Percentiles rank a stretch among this genome's conserved stretches.
These are phyloP conservation scores for Fusarium sp. DNA, from an alignment of 2,329 filamentous ascomycete genomes.

Conservation along the genomic window DNA sequence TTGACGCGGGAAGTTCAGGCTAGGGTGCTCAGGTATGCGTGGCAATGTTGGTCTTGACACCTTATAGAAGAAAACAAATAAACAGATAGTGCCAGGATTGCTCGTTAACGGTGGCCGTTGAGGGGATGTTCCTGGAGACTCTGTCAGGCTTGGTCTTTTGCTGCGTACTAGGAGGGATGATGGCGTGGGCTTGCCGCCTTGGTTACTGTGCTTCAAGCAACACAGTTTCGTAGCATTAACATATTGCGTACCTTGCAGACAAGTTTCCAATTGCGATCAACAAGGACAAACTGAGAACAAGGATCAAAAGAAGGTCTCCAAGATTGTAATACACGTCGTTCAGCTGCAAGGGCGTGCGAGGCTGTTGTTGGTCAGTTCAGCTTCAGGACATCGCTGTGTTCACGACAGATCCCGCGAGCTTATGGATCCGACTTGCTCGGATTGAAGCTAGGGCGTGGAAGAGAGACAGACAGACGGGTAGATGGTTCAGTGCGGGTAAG, in stretches of 20 bases:
- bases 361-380: conserved; percentile 38
- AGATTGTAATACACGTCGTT: conserved; percentile 12
- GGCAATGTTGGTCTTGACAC: conserved; percentile 30
- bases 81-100: conserved; percentile 33
- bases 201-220: conserved; percentile 2
- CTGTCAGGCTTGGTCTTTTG: conserved; percentile 22
- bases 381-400: conserved; percentile 18
- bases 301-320: conserved; percentile 26
- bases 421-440: conserved; percentile 14
- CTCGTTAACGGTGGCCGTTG: conserved; percentile 32
- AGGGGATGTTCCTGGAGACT: conserved; percentile 8
- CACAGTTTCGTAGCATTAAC: neutral
- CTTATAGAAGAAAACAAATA: conserved; percentile 30
- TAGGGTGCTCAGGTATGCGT: conserved; percentile 35
- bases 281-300: conserved; percentile 31
- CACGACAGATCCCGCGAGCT: conserved; percentile 11
- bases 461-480: conserved; percentile 36
- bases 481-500: conserved; percentile 36
- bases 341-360: conserved; percentile 34
- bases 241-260: conserved; percentile 29
- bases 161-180: neutral
- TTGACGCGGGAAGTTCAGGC: conserved; percentile 31
- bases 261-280: conserved; percentile 20
- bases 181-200: conserved; percentile 15
- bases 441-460: conserved; percentile 20